Evolutionary conservation across 805 yeast genomes (phyloP).

Genomic region (Dipodascopsis uninucleata): DNA sequence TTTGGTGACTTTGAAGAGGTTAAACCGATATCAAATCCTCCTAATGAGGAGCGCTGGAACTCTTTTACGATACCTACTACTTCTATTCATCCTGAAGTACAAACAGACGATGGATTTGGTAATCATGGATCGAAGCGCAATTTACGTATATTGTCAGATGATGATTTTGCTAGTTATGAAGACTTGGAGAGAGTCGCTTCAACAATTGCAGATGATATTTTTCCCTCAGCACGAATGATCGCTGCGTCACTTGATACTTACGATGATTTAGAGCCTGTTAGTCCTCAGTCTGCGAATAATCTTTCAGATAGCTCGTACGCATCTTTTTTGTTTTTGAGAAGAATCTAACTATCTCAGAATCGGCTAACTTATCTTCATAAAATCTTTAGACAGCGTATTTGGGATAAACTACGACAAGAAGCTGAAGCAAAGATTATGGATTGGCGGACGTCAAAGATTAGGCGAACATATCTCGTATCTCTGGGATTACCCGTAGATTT

Average conservation of each 20-base stretch:
- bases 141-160: slow-evolving; percentile 1
- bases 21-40: slow-evolving; percentile 2
- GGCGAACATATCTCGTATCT: slow-evolving; percentile 58
- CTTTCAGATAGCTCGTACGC: slow-evolving; percentile 6
- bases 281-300: slow-evolving; percentile 1
- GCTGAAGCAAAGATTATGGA: slow-evolving; percentile 56
- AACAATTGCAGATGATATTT: slow-evolving; percentile 11
- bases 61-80: background rate
- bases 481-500: slow-evolving; percentile 72
- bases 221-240: slow-evolving; percentile 14
- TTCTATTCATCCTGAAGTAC: background rate
- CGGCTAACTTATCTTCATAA: slow-evolving; percentile 7
- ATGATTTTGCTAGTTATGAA: slow-evolving; percentile 14
- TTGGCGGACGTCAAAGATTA: slow-evolving; percentile 65
- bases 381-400: slow-evolving; percentile 27
- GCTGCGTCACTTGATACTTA: slow-evolving; percentile 11
- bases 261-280: slow-evolving; percentile 1
- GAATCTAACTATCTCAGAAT: background rate
- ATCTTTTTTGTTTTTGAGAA: background rate
- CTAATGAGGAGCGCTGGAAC: background rate
- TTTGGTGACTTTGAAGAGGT: slow-evolving; percentile 27
- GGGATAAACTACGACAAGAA: slow-evolving; percentile 47
- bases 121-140: background rate
- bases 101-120: background rate
- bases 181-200: slow-evolving; percentile 16